Base-by-base conservation (phyloP, 306 rosid species). In the Casuarina glauca region DNA sequence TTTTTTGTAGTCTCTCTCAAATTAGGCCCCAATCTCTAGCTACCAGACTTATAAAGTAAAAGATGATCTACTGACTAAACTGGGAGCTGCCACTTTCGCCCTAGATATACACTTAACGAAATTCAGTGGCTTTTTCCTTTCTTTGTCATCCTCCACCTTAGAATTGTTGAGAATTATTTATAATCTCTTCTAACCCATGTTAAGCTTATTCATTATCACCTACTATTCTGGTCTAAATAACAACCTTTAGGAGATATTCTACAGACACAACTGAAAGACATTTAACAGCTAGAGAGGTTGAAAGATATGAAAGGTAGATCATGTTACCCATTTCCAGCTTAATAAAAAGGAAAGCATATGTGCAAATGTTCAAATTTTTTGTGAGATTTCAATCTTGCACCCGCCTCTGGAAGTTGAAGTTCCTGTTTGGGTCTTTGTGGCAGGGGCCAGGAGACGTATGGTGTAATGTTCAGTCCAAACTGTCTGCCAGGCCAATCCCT, bases 361-460 rank as follows among this genome's bases (percentile, higher is more conserved):
- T 13, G 36, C 20, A 39, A 63, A 39, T 63, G 6, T 39, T 38
- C 3, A 63, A 26, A 5, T 3, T 49, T 48, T 75, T 9, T 57
- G 41, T 35, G 43, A 20, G 62, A 68, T 81, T 39, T 78, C 36
- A 76, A 57, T 70, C 62, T 35, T 67, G 43, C 26, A 20, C 26
- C 26, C 26, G 26, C 26, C 76, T 55, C 16, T 57, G 50, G 42
- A 77, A 74, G 69, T 73, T 72, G 66, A 77, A 62, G 63, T 46
- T 7, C 17, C 68, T 61, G 35, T 61, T 35, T 12, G 41, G 41
- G 77, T 85, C 68, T 74, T 69, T 68, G 76, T 78, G 86, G 73
- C 84, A 95, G 98, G 98, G 98, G 68, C 97, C 98, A 17, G 97
- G 98, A 80, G 98, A 97, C 70, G 97, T 95, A 73, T 92, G 98